A percentile compares a stretch with the other conserved stretches of the same genome.
phyloP scores from a whole-genome alignment of 2,329 filamentous ascomycete genomes.

The Torrubiellomyces zombiae region DNA sequence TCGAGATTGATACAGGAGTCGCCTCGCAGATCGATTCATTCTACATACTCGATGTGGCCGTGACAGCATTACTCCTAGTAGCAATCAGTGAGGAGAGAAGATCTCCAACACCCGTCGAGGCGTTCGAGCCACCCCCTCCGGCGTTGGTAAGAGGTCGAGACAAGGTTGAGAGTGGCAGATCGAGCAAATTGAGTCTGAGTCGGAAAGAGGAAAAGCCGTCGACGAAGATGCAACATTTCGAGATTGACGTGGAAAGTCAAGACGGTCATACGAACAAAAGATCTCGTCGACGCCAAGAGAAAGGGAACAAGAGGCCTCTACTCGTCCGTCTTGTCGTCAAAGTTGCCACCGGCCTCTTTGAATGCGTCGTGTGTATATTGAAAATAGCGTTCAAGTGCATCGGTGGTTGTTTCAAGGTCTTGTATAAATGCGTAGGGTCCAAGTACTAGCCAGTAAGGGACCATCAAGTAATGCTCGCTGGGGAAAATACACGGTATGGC shows the following conservation, averaged over 20 bases:
- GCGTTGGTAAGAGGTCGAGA: conserved; percentile 8
- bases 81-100: conserved; percentile 39
- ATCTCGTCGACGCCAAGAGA: conserved; percentile 20
- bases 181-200: conserved; percentile 15
- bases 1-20: conserved; percentile 45
- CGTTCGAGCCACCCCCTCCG: conserved; percentile 42
- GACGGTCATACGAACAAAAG: conserved; percentile 23
- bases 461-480: no score
- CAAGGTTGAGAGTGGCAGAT: conserved; percentile 8
- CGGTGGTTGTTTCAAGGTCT: conserved; percentile 28
- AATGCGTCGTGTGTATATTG: conserved; percentile 40
- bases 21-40: conserved; percentile 42
- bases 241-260: conserved; percentile 47
- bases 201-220: conserved; percentile 12
- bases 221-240: conserved; percentile 37
- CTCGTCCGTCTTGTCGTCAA: conserved; percentile 31
- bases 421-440: conserved; percentile 33
- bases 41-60: conserved; percentile 46
- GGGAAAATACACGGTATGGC: no score
- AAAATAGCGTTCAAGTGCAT: conserved; percentile 38
- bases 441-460: no score
- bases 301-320: conserved; percentile 32
- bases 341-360: conserved; percentile 35
- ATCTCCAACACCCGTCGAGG: conserved; percentile 22
- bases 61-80: conserved; percentile 42